phyloP scores from a whole-genome alignment of 768 basidiomycete species.

The Sarcodon sp. region DNA sequence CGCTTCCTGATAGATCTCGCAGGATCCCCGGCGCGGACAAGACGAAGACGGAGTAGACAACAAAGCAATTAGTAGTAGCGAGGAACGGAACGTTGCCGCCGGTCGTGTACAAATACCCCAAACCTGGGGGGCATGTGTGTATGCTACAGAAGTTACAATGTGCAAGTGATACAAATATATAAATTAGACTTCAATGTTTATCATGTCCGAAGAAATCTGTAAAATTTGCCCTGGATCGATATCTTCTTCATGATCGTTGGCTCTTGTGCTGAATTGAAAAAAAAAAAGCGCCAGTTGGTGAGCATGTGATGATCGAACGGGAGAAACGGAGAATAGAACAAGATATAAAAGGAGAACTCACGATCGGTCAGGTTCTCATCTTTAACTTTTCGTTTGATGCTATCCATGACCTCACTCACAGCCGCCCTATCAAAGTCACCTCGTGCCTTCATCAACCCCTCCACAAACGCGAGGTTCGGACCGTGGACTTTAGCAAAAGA shows the following conservation, averaged over 20 bases:
- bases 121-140: not conserved
- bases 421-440: conserved; percentile 86
- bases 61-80: not conserved
- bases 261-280: conserved; percentile 42
- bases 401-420: conserved; percentile 87
- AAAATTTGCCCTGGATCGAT: conserved; percentile 59
- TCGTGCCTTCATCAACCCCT: conserved; percentile 78
- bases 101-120: not conserved
- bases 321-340: not conserved
- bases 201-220: conserved; percentile 48
- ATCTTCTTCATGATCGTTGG: conserved; percentile 91
- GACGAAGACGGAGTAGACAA: not conserved
- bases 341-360: conserved; percentile 25
- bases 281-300: not conserved
- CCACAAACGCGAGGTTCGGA: conserved; percentile 85
- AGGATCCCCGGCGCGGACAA: conserved; percentile 6
- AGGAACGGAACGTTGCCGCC: not conserved
- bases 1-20: conserved; percentile 57
- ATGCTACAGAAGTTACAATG: not conserved
- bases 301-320: conserved; percentile 3
- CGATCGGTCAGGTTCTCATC: conserved; percentile 78
- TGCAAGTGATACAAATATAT: not conserved
- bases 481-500: conserved; percentile 89
- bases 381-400: conserved; percentile 83
- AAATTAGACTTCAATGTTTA: not conserved